A percentile compares a stretch with the other conserved stretches of the same genome.
Evolutionary conservation across 2,329 filamentous ascomycete species (phyloP).

Genomic region (Pestalotiopsis sp.): DNA sequence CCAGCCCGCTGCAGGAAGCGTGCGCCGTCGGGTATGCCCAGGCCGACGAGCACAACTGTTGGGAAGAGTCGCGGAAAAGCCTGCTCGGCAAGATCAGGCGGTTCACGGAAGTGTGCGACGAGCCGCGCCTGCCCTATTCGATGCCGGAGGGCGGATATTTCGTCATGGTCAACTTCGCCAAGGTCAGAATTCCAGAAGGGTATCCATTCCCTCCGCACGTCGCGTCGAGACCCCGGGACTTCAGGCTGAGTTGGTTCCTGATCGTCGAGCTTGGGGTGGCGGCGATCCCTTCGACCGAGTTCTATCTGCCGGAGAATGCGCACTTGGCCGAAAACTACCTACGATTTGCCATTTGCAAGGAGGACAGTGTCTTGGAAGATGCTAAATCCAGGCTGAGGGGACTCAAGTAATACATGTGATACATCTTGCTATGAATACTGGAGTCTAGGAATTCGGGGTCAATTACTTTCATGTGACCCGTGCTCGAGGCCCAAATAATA

Average conservation of each 20-base stretch:
- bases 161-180: background rate
- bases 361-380: background rate
- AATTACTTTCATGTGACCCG: too few species aligned
- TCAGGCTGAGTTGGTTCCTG: background rate
- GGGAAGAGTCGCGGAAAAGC: background rate
- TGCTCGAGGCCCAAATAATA: too few species aligned
- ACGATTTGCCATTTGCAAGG: background rate
- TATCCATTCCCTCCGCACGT: background rate
- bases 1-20: background rate
- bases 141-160: background rate
- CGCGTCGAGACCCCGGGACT: background rate
- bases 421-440: too few species aligned
- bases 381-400: background rate
- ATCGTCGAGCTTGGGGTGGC: background rate
- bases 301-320: background rate
- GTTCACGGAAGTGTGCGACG: conserved; percentile 1
- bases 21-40: background rate
- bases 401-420: background rate
- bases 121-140: background rate
- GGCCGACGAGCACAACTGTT: background rate
- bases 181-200: background rate
- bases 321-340: background rate
- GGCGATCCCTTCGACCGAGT: background rate
- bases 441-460: too few species aligned
- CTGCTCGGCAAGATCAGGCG: background rate